Evolutionary conservation across 163 green algal genomes (phyloP), one percentile per base, ranked within the genome.

Genomic region (Trebouxiophyceae sp.): DNA sequence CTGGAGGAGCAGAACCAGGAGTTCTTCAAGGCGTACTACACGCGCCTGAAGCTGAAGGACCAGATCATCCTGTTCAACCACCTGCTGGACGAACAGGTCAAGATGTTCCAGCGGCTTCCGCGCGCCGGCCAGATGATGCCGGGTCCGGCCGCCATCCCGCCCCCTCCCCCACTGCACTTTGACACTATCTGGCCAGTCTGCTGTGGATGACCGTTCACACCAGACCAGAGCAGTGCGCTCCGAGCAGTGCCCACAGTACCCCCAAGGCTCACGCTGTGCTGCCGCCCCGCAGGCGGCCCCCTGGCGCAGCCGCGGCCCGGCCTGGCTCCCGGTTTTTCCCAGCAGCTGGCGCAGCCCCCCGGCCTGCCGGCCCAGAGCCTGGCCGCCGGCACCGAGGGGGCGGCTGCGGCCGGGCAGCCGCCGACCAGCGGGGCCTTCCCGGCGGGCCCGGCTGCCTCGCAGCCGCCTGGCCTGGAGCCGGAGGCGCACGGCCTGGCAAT

Each of bases 21-120:
- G 27, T 97, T 97, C 66, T 97, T 97, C 72, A 69, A 75, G 34
- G 85, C 84, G 6, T 97, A 97, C 83, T 86, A 96, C 74, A 84
- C 86, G 23, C 81, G 90, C 2, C 71, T 97, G 26, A 89, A 91
- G 66, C 66, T 97, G 20, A 97, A 97, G 73, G 91, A 93, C 64
- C 92, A 97, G 75, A 90, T 97, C 28, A 70, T 94, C 24, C 84
- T 93, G 72, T 97, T 97, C 79, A 97, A 97, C 81, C 78, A 95
- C 69, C 80, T 97, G 28, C 76, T 97, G 61, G 87, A 96, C 63
- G 83, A 96, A 77, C 91, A 97, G 67, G 66, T 88, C 33, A 60
- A 69, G 29, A 65, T 68, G 65, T 54, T 71, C 28, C 39, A 60
- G 4, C 31, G 39, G 2, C 39, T 63, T 27, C 50, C 26, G 6